Conservation (phyloP, 169 alveolate species). For the Perkinsus marinus region DNA sequence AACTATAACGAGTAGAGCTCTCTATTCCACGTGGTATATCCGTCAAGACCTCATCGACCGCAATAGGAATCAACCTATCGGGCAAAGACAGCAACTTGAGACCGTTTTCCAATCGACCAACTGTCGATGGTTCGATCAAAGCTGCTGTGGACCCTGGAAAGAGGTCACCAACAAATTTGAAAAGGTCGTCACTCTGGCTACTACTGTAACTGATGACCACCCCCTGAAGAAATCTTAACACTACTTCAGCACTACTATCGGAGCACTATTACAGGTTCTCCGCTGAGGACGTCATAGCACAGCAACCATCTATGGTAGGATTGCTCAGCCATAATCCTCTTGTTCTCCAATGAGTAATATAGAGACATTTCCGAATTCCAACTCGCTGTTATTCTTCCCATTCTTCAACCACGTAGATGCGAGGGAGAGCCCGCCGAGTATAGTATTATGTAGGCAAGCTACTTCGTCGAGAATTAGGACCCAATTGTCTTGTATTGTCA, state of each 20-base stretch:
- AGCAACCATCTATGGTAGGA: neutral
- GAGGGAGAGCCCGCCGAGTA: no score
- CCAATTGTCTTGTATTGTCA: no score
- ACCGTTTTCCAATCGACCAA: neutral
- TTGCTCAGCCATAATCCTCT: neutral
- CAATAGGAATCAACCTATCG: neutral
- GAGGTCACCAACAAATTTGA: neutral
- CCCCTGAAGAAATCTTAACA: neutral
- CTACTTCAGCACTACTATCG: neutral
- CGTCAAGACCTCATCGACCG: neutral
- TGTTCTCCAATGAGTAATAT: no score
- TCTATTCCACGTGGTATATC: neutral
- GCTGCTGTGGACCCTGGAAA: neutral
- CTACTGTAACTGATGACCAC: neutral
- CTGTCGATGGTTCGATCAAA: neutral
- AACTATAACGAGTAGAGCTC: neutral
- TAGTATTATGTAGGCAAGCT: no score
- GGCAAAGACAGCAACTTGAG: neutral
- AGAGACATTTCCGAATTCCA: no score
- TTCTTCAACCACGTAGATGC: no score
- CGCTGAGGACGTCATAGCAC: neutral
- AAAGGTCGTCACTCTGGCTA: neutral
- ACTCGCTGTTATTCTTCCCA: no score
- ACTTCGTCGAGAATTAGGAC: no score
- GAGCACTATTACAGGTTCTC: neutral